Evolutionary conservation across 2,329 filamentous ascomycete genomes (phyloP).

Genomic region (Elsinoe arachidis): DNA sequence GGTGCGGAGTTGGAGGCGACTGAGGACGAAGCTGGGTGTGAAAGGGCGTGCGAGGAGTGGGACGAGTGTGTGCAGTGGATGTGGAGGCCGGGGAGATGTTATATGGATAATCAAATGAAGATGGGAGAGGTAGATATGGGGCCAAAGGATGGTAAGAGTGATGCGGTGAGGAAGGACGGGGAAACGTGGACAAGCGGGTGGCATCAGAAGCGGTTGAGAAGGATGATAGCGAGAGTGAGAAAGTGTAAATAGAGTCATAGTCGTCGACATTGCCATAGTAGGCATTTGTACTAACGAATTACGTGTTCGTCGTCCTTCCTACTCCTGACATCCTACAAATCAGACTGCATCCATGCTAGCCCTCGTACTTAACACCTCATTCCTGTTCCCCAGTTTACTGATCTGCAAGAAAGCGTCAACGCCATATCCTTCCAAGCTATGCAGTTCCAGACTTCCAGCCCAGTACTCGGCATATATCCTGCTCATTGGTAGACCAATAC

Average conservation of each 20-base stretch:
- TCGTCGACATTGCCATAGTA: background rate
- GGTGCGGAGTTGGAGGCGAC: no score
- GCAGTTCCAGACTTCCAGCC: conserved; percentile 84
- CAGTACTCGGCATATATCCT: conserved; percentile 96
- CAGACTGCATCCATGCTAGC: conserved; percentile 45
- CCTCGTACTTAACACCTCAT: conserved; percentile 70
- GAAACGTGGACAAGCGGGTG: no score
- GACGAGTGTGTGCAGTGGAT: no score
- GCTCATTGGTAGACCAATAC: conserved; percentile 89
- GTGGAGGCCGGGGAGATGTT: no score
- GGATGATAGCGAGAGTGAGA: background rate
- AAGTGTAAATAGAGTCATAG: background rate
- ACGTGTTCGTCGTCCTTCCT: background rate
- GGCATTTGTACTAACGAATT: background rate
- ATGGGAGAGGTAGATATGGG: no score
- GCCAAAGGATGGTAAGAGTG: no score
- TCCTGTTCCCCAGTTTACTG: conserved; percentile 93
- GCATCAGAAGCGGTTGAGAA: background rate
- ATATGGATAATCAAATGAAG: no score
- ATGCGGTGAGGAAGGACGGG: no score
- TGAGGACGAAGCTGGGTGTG: no score
- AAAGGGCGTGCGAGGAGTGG: no score
- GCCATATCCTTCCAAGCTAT: conserved; percentile 90
- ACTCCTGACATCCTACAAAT: no score
- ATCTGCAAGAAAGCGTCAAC: conserved; percentile 95